These are phyloP conservation scores for Citrus inodora DNA, from an alignment of 345 rosid genomes.

Conservation along the genomic window DNA sequence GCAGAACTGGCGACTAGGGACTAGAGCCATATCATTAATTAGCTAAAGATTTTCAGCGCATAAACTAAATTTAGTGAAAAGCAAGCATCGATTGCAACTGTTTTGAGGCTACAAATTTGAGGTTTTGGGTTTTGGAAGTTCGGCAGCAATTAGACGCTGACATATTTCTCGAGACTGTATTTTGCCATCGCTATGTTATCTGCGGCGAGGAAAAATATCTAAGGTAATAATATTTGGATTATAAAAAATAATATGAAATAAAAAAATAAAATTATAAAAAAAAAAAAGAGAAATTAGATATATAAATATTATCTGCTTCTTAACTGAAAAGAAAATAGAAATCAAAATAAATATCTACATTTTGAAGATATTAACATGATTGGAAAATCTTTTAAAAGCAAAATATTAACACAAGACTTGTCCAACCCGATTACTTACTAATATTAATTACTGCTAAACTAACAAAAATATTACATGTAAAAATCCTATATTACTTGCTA, in stretches of 20 bases:
- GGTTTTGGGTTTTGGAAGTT: slow-evolving; percentile 1
- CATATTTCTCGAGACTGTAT: background rate
- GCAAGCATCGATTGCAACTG: background rate
- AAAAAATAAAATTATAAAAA: background rate
- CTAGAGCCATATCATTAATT: slow-evolving; percentile 42
- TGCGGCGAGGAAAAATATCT: background rate
- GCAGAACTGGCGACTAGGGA: slow-evolving; percentile 50
- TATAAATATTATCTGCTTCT: no score
- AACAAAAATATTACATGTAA: no score
- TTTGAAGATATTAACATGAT: no score
- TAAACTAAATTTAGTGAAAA: background rate
- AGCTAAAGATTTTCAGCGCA: background rate
- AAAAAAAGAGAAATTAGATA: background rate
- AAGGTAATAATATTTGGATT: background rate
- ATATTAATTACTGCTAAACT: no score
- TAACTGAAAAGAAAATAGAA: no score
- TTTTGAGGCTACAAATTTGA: background rate
- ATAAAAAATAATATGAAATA: background rate
- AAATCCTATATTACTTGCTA: no score
- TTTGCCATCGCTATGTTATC: background rate
- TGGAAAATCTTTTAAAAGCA: no score
- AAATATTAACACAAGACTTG: background rate
- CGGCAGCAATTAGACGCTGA: background rate
- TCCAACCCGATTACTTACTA: background rate
- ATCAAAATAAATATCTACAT: no score